phyloP scores from a whole-genome alignment of 2,329 filamentous ascomycete genomes.

The Curvularia sp. region DNA sequence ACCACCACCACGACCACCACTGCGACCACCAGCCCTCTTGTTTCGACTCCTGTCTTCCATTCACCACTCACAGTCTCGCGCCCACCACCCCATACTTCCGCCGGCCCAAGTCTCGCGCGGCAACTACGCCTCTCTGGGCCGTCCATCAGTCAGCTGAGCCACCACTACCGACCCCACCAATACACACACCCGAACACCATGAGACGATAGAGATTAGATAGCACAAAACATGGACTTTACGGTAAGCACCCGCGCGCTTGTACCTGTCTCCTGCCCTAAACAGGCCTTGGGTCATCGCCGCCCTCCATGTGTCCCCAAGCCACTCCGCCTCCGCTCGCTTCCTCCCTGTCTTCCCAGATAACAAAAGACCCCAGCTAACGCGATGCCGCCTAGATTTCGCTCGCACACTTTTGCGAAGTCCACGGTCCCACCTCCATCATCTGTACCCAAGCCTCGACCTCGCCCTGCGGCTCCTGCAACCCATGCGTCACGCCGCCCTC shows the following conservation, averaged over 20 bases:
- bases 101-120: slow-evolving; percentile 24
- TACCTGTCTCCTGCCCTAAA: slow-evolving; percentile 5
- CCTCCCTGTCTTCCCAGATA: too few relatives aligned
- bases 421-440: slow-evolving; percentile 69
- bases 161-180: slow-evolving; percentile 35
- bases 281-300: slow-evolving; percentile 4
- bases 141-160: slow-evolving; percentile 46
- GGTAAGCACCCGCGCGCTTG: slow-evolving; percentile 42
- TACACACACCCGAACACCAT: slow-evolving; percentile 36
- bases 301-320: slow-evolving; percentile 17
- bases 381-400: slow-evolving; percentile 59
- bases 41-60: slow-evolving; percentile 28
- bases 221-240: slow-evolving; percentile 52
- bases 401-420: slow-evolving; percentile 69
- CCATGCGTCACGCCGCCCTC: slow-evolving; percentile 54
- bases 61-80: slow-evolving; percentile 39
- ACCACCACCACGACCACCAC: slow-evolving; percentile 23
- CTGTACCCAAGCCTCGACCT: slow-evolving; percentile 65
- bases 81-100: slow-evolving; percentile 28
- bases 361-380: slow-evolving; percentile 5
- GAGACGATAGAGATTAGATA: slow-evolving; percentile 39
- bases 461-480: slow-evolving; percentile 62
- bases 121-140: slow-evolving; percentile 34
- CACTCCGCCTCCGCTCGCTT: slow-evolving; percentile 1
- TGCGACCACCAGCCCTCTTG: slow-evolving; percentile 28